Evolutionary conservation across 306 rosid species (phyloP).

Genomic region (Heteromeles arbutifolia): DNA sequence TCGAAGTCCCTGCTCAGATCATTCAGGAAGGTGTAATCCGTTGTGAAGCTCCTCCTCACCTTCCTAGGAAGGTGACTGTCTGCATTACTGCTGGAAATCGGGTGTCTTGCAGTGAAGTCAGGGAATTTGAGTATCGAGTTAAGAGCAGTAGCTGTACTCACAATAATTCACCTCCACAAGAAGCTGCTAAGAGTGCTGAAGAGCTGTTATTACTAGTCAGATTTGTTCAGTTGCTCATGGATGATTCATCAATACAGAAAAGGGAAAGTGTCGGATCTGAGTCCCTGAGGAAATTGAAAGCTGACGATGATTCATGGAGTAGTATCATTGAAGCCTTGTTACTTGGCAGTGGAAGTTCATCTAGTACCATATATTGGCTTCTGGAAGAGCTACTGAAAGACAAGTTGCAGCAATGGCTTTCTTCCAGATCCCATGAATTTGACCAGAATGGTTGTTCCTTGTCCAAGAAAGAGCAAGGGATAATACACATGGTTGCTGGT

Average conservation of each 20-base stretch:
- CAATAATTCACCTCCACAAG: constrained; percentile 38
- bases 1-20: constrained; percentile 77
- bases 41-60: constrained; percentile 75
- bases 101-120: constrained; percentile 83
- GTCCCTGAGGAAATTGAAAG: constrained; percentile 28
- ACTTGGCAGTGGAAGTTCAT: constrained; percentile 61
- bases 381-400: constrained; percentile 83
- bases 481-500: constrained; percentile 86
- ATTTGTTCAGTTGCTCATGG: constrained; percentile 65
- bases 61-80: constrained; percentile 66
- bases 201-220: constrained; percentile 82
- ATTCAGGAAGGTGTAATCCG: constrained; percentile 71
- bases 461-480: constrained; percentile 90
- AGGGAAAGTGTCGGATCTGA: constrained; percentile 32
- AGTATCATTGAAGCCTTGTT: constrained; percentile 59
- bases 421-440: constrained; percentile 35
- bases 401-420: constrained; percentile 70
- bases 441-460: constrained; percentile 52
- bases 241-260: constrained; percentile 33
- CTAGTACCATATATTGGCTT: constrained; percentile 64
- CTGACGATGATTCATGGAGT: constrained; percentile 59
- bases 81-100: constrained; percentile 77
- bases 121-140: constrained; percentile 68
- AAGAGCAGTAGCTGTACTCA: constrained; percentile 32
- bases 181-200: constrained; percentile 51